A percentile compares a stretch with the other conserved stretches of the same genome.
Conservation (phyloP, 2,329 filamentous ascomycete species). For the Arthrobotrys conoides region DNA sequence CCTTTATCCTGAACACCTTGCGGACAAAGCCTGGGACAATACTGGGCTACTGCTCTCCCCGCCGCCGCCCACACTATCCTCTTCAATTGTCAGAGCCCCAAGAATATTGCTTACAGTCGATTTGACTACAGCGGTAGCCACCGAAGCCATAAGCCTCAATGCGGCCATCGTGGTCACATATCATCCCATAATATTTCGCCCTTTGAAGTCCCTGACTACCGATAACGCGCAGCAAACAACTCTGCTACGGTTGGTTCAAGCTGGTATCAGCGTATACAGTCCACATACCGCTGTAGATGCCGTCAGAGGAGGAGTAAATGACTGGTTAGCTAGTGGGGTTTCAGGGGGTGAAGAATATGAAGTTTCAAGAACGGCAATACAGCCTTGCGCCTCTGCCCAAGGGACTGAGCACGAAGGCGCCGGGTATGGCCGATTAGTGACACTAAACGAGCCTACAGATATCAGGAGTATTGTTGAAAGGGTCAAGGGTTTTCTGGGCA, state of each 20-base stretch:
- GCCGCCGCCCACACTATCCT: conserved; percentile 21
- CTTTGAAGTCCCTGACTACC: conserved; percentile 88
- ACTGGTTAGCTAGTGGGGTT: conserved; percentile 92
- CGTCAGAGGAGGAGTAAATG: conserved; percentile 85
- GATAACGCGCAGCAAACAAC: conserved; percentile 88
- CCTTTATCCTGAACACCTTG: conserved; percentile 86
- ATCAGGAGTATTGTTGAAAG: conserved; percentile 61
- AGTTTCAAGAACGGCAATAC: conserved; percentile 56
- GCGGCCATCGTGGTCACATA: conserved; percentile 89
- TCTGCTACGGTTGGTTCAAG: conserved; percentile 83
- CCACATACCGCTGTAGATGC: conserved; percentile 96
- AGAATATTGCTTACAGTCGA: conserved; percentile 87
- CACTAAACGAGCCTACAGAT: conserved; percentile 54
- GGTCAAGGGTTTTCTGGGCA: conserved; percentile 60
- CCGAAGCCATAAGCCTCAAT: conserved; percentile 84
- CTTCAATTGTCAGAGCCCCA: conserved; percentile 70
- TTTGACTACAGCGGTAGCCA: conserved; percentile 86
- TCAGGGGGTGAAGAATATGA: conserved; percentile 70
- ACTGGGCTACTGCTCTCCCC: conserved; percentile 86
- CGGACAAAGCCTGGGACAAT: conserved; percentile 94
- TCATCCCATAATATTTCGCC: conserved; percentile 97
- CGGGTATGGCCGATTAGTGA: conserved; percentile 63
- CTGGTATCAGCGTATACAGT: conserved; percentile 94
- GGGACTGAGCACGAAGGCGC: conserved; percentile 62
- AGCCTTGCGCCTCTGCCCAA: conserved; percentile 55